Evolutionary conservation across 345 rosid species (phyloP).

Genomic region (Cardamine chenopodiifolia): DNA sequence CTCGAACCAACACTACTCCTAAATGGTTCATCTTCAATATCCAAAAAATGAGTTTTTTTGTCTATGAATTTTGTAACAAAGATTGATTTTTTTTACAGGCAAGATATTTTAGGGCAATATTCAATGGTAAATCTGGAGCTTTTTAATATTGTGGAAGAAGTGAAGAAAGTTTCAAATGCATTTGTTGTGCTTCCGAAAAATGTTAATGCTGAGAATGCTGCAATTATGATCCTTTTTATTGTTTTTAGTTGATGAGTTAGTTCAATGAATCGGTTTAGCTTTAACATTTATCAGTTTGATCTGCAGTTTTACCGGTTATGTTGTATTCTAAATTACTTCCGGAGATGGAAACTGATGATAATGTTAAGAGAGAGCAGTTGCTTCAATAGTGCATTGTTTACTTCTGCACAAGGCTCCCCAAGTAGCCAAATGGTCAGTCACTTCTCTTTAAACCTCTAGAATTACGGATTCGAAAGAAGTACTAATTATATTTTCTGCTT

Average conservation of each 20-base stretch:
- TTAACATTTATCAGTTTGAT: conserved; percentile 2
- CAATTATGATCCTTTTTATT: conserved; percentile 47
- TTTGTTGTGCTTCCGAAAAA: conserved; percentile 86
- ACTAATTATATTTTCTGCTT: too few species aligned
- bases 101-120: conserved; percentile 83
- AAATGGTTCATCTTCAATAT: conserved; percentile 72
- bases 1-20: conserved; percentile 77
- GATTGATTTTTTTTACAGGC: conserved; percentile 54
- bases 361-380: conserved; percentile 78
- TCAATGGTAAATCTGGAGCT: conserved; percentile 95
- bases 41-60: neutral
- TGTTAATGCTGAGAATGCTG: conserved; percentile 80
- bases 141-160: conserved; percentile 82
- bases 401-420: too few species aligned
- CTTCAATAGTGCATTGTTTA: too few species aligned
- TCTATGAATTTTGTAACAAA: conserved; percentile 24
- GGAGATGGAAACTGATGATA: conserved; percentile 90
- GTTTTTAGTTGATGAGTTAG: neutral
- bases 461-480: too few species aligned
- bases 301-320: conserved; percentile 90
- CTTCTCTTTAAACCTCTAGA: too few species aligned
- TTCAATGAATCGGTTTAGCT: neutral
- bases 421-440: too few species aligned
- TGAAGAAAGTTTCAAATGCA: conserved; percentile 76
- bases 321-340: conserved; percentile 85